These are phyloP conservation scores for Cladochytrium replicatum DNA, from an alignment of 192 early-diverging fungal genomes.

Conservation along the genomic window DNA sequence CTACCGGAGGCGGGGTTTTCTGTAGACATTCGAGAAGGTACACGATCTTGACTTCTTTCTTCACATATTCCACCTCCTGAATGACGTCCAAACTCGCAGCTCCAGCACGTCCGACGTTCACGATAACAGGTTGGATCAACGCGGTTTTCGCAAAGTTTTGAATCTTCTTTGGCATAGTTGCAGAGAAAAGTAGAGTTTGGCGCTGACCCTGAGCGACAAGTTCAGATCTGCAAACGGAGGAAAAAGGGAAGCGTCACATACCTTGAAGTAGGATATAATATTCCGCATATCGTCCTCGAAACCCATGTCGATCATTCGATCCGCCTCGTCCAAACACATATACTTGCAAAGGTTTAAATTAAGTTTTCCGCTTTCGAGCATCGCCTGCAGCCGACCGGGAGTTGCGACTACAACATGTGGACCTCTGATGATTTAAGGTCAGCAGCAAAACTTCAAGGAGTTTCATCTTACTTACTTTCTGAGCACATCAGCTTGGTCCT, in stretches of 20 bases:
- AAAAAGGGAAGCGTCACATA: not conserved
- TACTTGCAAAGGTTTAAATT: slow-evolving; percentile 82
- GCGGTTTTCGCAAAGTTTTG: slow-evolving; percentile 90
- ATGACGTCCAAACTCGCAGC: slow-evolving; percentile 94
- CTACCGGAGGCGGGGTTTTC: slow-evolving; percentile 88
- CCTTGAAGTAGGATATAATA: slow-evolving; percentile 89
- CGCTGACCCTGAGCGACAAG: slow-evolving; percentile 61
- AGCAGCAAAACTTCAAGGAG: not conserved
- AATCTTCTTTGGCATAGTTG: slow-evolving; percentile 98
- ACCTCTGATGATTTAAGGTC: slow-evolving; percentile 38
- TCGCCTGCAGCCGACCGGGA: slow-evolving; percentile 87
- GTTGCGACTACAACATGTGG: slow-evolving; percentile 94
- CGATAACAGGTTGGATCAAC: slow-evolving; percentile 77
- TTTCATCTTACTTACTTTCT: slow-evolving; percentile 30
- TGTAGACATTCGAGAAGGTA: slow-evolving; percentile 92
- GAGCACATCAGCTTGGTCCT: slow-evolving; percentile 68
- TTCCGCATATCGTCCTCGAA: slow-evolving; percentile 96
- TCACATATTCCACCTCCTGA: slow-evolving; percentile 96
- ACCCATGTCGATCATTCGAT: slow-evolving; percentile 98
- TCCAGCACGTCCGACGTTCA: slow-evolving; percentile 97
- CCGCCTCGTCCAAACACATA: slow-evolving; percentile 95
- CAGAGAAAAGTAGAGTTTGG: slow-evolving; percentile 92
- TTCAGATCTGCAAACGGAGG: not conserved
- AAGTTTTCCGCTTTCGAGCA: slow-evolving; percentile 78
- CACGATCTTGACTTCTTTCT: slow-evolving; percentile 88